A percentile compares a stretch with the other conserved stretches of the same genome.
These are phyloP conservation scores for Nepenthes mirabilis DNA, from an alignment of 148 eudicot genomes.

Conservation along the genomic window DNA sequence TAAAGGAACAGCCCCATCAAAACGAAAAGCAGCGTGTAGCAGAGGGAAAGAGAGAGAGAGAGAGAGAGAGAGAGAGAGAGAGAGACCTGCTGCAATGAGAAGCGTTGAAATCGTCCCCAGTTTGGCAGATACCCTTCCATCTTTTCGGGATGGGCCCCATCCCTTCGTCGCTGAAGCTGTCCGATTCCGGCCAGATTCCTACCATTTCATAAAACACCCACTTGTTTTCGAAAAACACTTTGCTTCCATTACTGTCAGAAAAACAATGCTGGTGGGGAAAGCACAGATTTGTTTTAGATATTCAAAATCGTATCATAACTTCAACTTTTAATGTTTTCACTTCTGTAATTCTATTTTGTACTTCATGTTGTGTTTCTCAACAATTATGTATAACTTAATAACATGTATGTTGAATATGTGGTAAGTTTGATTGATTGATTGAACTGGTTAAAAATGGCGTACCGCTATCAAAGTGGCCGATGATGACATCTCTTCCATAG, in stretches of 20 bases:
- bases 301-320: neutral
- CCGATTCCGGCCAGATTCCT: conserved; percentile 93
- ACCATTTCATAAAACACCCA: neutral
- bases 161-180: conserved; percentile 61
- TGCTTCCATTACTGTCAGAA: neutral
- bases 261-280: neutral
- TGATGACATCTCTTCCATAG: conserved; percentile 57
- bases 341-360: too few relatives aligned
- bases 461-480: conserved; percentile 79
- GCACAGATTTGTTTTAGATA: too few relatives aligned
- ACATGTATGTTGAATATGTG: neutral
- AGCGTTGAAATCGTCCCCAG: conserved; percentile 52
- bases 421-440: neutral
- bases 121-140: conserved; percentile 92
- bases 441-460: neutral
- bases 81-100: conserved; percentile 67
- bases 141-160: conserved; percentile 63
- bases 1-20: too few relatives aligned
- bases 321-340: neutral
- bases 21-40: neutral
- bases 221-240: neutral
- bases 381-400: neutral
- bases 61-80: too few relatives aligned
- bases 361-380: too few relatives aligned
- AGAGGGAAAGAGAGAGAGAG: neutral